Base-by-base conservation (phyloP, 306 rosid genomes). In the Oxytropis ochrocephala region DNA sequence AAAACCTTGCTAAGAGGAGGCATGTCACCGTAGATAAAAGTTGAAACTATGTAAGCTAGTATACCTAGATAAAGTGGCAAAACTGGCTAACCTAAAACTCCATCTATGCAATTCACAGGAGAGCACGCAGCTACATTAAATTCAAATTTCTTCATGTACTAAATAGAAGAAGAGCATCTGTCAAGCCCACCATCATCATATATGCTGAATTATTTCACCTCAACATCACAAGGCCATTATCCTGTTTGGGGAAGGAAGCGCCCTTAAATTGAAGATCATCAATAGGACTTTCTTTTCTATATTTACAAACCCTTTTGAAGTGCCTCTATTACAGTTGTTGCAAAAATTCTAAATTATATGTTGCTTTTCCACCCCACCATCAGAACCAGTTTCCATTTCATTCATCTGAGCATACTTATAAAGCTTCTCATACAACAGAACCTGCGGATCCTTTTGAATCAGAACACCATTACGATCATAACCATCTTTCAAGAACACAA, bases 381-480 rank as follows among this genome's bases (percentile, higher is more conserved):
- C 69, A 79, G 56, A 73, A n/a, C 35, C 72, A 8, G 43, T 75
- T 46, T 60, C 82, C 77, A 64, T 69, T 76, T 76, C 83, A 67
- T 77, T 49, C 85, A 84, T 75, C 41, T 67, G 83, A 69, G 92
- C 95, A 69, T 82, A 70, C 76, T 79, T 80, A 55, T 64, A 83
- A 21, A 94, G 79, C 88, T 88, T 94, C 87, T 94, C 92, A 46
- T 87, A 84, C 71, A 90, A 88, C 19, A 72, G 13, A 29, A 94
- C 86, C 75, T 82, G 97, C 0, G 92, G 95, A 35, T 90, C 96
- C 80, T 88, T 94, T 7, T 86, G 67, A 47, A 83, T 76, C 90
- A 86, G 77, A 48, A 55, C 80, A 42, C 89, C 96, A 73, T 81
- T 78, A 43, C 67, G 67, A 48, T 85, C 85, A 61, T 90, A 94